Base-by-base conservation (phyloP, 1,139 yeast species). In the Pneumocystis sp. region DNA sequence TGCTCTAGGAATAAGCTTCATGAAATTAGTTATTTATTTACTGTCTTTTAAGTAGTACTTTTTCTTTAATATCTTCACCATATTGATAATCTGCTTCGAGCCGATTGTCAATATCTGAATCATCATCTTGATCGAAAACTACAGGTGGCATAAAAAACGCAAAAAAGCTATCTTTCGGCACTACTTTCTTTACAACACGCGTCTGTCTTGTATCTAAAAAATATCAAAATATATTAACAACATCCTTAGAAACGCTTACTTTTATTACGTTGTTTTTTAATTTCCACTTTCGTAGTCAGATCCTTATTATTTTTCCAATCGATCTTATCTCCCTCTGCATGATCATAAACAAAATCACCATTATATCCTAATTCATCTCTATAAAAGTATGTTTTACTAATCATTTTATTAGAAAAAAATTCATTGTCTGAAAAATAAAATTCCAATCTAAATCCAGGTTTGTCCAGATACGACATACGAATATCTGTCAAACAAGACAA, bases 231-330 rank as follows among this genome's bases (percentile, higher is more conserved):
- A 19, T 12, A 50, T 25, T 25, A 31, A 17, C n/a, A 19, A 10
- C 4, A 25, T 5, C n/a, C 10, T 2, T 10, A 31, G 12, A 29
- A 19, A 31, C 8, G 37, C 21, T 17, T 35, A 63, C 59, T 90
- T 80, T 93, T 95, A 78, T 95, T 95, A 79, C 98, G 86, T 80
- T 93, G 99, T 78, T 93, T 93, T 79, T 97, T 87, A 82, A 90
- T 87, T 80, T 93, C 97, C 67, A 93, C 85, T 70, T 81, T 80
- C 68, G 91, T 84, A 45, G 98, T 93, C 66, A 89, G 90, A 75
- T 93, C 91, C 70, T 81, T 79, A 71, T 87, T 96, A 72, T 87
- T 85, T 70, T 78, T 80, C 99, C 99, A 93, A 72, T 86, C 80
- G 75, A 95, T 88, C 66, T 83, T 85, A 71, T 85, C 82, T 64